Base-by-base conservation (phyloP, 495 filamentous ascomycete species). In the Usnea hakonensis region DNA sequence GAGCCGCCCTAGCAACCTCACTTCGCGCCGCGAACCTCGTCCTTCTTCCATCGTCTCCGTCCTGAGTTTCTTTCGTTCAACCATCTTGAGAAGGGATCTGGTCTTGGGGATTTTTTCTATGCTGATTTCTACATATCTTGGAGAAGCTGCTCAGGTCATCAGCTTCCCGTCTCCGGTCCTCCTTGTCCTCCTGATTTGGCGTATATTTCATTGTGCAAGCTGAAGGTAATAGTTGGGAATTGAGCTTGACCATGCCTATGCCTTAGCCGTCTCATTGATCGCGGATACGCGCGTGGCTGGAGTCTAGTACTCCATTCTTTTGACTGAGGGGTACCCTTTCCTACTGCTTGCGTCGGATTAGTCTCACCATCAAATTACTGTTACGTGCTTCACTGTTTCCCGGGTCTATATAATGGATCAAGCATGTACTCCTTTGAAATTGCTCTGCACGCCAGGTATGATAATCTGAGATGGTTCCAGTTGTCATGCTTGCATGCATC, bases 1-100 rank as follows among this genome's bases (percentile, higher is more conserved):
- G 60, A 62, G 60, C 60, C 60, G 60, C 60, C 28, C 7, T 26
- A 21, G 60, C 53, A 52, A 61, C 59, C 37, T 61, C 59, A 61
- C 53, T 53, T 55, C 59, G 59, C 59, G 23, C 13, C 53, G 40
- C 17, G 32, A 23, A 55, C 37, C 28, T 40, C 48, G 9, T 13
- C 10, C 23, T 41, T 43, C 59, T 17, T 19, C 50, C 13, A 28
- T 43, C 37, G 6, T 55, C 28, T 55, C 19, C 19, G 7, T 35
- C 26, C n/a, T 23, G 48, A 19, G 3, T 0, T 23, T 50, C 5
- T 55, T 44, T 11, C 41, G 37, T 28, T 7, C 10, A 36, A 11
- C 21, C 53, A 32, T 19, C 10, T 19, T 14, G 13, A 5, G 46
- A 33, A 5, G 4, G 9, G 19, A 16, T 14, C 3, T 23, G 16